Percentiles rank a stretch among this genome's conserved stretches.
phyloP scores from a whole-genome alignment of 2,329 filamentous ascomycete genomes.

The Truncatella angustata region DNA sequence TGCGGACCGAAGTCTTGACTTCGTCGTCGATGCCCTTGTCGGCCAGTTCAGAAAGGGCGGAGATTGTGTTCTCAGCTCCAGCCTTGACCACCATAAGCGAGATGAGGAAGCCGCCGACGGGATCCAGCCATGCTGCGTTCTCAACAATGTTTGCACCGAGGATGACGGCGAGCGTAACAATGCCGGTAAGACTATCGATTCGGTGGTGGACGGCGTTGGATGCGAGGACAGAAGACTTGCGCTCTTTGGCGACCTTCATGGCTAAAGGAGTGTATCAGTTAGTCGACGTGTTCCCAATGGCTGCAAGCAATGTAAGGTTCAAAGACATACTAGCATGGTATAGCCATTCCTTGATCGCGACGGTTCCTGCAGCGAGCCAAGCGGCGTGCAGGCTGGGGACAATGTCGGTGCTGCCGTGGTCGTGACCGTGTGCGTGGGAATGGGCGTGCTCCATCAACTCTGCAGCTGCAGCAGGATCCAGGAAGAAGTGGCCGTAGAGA shows the following conservation, averaged over 20 bases:
- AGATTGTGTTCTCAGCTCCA: constrained; percentile 80
- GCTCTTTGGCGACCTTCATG: constrained; percentile 92
- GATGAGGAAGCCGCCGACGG: constrained; percentile 88
- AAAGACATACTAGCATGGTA: constrained; percentile 83
- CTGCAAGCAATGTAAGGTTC: neutral
- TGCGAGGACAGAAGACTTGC: constrained; percentile 91
- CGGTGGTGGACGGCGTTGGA: constrained; percentile 97
- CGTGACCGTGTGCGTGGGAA: constrained; percentile 60
- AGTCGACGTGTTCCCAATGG: constrained; percentile 15
- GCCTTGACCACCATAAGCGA: constrained; percentile 91
- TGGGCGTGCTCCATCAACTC: constrained; percentile 55
- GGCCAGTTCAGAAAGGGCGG: constrained; percentile 83
- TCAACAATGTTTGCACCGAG: constrained; percentile 83
- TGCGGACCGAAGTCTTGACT: constrained; percentile 69
- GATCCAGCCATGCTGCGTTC: constrained; percentile 89
- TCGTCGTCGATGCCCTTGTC: constrained; percentile 87
- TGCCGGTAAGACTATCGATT: constrained; percentile 90
- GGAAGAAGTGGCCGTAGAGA: constrained; percentile 70
- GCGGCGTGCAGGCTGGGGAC: constrained; percentile 89
- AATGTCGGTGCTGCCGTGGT: constrained; percentile 61
- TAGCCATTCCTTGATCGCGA: constrained; percentile 93
- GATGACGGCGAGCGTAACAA: constrained; percentile 88
- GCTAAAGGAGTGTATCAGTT: constrained; percentile 47
- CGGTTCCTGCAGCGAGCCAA: constrained; percentile 89
- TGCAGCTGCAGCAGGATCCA: constrained; percentile 57